These are phyloP conservation scores for Hawksworthiomyces lignivorus DNA, from an alignment of 2,329 filamentous ascomycete genomes.

Conservation along the genomic window DNA sequence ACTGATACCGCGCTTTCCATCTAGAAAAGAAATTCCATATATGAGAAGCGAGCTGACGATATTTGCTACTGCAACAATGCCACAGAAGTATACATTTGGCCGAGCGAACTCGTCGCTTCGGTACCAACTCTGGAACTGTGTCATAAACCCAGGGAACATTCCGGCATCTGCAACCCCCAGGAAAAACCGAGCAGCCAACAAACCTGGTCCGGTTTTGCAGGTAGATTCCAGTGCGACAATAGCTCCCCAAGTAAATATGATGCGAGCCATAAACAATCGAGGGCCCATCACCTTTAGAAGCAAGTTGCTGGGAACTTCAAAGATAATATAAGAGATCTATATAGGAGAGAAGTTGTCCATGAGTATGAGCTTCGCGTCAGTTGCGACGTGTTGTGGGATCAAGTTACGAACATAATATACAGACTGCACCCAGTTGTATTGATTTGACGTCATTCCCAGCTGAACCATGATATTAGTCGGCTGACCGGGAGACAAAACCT, in stretches of 20 bases:
- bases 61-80: constrained; percentile 5
- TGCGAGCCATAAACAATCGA: constrained; percentile 31
- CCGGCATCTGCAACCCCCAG: constrained; percentile 23
- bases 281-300: constrained; percentile 43
- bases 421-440: constrained; percentile 14
- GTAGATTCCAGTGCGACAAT: constrained; percentile 39
- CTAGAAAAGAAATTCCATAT: constrained; percentile 9
- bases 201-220: constrained; percentile 30
- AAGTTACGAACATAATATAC: constrained; percentile 9
- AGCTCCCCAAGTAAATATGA: constrained; percentile 34
- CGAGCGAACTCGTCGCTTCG: constrained; percentile 10
- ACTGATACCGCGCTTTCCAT: constrained; percentile 10
- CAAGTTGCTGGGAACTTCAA: constrained; percentile 50
- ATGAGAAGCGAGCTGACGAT: constrained; percentile 8
- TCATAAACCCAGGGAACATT: constrained; percentile 10
- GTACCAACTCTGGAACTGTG: constrained; percentile 10
- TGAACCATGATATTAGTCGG: constrained; percentile 11
- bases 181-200: constrained; percentile 41
- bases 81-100: constrained; percentile 10
- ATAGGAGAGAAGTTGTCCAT: no score
- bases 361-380: no score
- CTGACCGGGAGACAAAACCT: constrained; percentile 6
- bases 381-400: no score
- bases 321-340: constrained; percentile 9
- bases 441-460: constrained; percentile 8